Evolutionary conservation across 2,329 filamentous ascomycete species (phyloP).

Genomic region (Penicillium palitans): DNA sequence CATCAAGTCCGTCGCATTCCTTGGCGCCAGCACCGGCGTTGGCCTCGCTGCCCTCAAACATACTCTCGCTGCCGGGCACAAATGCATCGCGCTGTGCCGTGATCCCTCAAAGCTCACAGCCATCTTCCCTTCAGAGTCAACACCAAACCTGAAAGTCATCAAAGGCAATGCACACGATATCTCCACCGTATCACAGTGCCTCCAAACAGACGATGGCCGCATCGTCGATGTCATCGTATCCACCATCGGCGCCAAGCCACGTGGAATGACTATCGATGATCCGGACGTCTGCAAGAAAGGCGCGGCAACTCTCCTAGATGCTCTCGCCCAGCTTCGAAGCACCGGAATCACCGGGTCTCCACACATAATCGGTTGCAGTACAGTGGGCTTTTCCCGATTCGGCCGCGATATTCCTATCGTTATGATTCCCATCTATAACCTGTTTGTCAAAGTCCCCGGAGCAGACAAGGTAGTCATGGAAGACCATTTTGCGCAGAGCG

Average conservation of each 20-base stretch:
- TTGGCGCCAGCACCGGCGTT: conserved; percentile 55
- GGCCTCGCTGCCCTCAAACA: conserved; percentile 46
- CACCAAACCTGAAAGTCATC: conserved; percentile 48
- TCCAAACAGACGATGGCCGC: conserved; percentile 24
- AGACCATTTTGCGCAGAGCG: conserved; percentile 26
- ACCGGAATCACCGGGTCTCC: conserved; percentile 26
- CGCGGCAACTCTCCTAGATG: conserved; percentile 29
- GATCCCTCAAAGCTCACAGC: conserved; percentile 51
- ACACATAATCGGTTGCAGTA: conserved; percentile 34
- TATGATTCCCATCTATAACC: conserved; percentile 36
- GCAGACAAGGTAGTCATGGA: conserved; percentile 42
- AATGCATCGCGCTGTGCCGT: conserved; percentile 51
- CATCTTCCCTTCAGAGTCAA: conserved; percentile 41
- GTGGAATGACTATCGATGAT: conserved; percentile 35
- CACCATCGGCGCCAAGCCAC: conserved; percentile 47
- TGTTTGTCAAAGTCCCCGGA: conserved; percentile 35
- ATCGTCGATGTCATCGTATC: conserved; percentile 48
- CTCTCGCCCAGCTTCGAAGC: conserved; percentile 17
- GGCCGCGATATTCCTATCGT: conserved; percentile 35
- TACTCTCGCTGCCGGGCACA: conserved; percentile 48
- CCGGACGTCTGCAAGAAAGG: conserved; percentile 37
- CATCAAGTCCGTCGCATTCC: conserved; percentile 46
- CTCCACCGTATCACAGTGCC: conserved; percentile 41
- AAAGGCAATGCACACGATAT: conserved; percentile 50
- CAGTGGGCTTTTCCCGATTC: conserved; percentile 35